A percentile compares a stretch with the other conserved stretches of the same genome.
phyloP scores from a whole-genome alignment of 2,329 filamentous ascomycete genomes.

The Orbilia brochopaga region DNA sequence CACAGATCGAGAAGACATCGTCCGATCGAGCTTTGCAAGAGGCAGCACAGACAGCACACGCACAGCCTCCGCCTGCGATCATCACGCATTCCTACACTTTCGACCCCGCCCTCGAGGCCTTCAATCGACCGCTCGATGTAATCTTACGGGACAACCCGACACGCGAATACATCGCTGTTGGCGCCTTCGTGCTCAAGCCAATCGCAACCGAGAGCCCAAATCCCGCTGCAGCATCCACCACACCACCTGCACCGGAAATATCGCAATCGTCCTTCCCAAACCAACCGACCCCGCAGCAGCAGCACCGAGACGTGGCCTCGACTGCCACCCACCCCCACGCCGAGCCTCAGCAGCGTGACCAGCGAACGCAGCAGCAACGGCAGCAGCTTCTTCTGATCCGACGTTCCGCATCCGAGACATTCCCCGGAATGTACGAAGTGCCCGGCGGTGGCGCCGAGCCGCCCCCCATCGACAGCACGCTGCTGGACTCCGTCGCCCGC shows the following conservation, averaged over 20 bases:
- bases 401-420: conserved; percentile 58
- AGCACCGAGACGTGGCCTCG: not conserved
- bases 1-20: not conserved
- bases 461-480: conserved; percentile 59
- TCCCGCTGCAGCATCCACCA: not conserved
- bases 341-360: conserved; percentile 1
- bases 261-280: conserved; percentile 8
- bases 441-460: conserved; percentile 63
- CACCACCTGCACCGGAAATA: not conserved
- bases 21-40: too few species aligned
- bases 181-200: conserved; percentile 2
- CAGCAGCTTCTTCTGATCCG: conserved; percentile 60
- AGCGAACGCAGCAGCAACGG: too few species aligned
- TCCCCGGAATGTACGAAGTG: conserved; percentile 61
- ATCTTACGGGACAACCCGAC: not conserved
- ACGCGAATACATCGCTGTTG: not conserved
- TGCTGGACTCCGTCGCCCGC: conserved; percentile 62
- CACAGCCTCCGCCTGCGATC: not conserved
- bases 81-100: conserved; percentile 7
- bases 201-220: too few species aligned
- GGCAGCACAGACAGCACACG: not conserved
- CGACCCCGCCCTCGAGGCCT: not conserved
- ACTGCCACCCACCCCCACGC: conserved; percentile 6
- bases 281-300: not conserved
- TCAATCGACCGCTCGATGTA: not conserved